Percentiles rank a stretch among this genome's conserved stretches.
phyloP scores from a whole-genome alignment of 441 rosid species.

The Populus hybrid region DNA sequence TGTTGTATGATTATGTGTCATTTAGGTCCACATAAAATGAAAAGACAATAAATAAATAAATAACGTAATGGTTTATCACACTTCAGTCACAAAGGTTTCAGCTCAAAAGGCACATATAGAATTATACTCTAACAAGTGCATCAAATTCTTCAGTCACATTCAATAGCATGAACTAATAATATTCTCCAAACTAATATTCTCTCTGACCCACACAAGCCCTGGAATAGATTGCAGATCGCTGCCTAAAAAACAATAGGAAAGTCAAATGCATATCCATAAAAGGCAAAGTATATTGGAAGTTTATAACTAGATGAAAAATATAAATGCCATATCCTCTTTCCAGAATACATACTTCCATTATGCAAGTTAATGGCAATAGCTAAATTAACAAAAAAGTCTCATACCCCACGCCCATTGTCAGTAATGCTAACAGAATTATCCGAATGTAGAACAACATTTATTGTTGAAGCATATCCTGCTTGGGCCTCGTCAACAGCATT shows the following conservation, averaged over 20 bases:
- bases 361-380: neutral
- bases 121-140: neutral
- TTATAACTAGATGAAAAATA: neutral
- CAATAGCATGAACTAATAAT: neutral
- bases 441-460: constrained; percentile 60
- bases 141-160: neutral
- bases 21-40: neutral
- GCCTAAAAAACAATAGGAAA: neutral
- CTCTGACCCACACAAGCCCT: neutral
- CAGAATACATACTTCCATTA: neutral
- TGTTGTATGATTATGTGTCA: neutral
- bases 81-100: neutral
- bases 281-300: neutral
- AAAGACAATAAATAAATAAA: neutral
- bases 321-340: neutral
- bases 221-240: neutral
- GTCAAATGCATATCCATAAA: neutral
- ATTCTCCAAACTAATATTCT: neutral
- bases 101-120: neutral
- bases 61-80: neutral
- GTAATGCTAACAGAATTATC: constrained; percentile 84
- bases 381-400: constrained; percentile 1
- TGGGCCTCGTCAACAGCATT: constrained; percentile 98
- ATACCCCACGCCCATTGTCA: constrained; percentile 98
- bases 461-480: constrained; percentile 83